Conservation (phyloP, 345 rosid genomes). For the Draba incana region DNA sequence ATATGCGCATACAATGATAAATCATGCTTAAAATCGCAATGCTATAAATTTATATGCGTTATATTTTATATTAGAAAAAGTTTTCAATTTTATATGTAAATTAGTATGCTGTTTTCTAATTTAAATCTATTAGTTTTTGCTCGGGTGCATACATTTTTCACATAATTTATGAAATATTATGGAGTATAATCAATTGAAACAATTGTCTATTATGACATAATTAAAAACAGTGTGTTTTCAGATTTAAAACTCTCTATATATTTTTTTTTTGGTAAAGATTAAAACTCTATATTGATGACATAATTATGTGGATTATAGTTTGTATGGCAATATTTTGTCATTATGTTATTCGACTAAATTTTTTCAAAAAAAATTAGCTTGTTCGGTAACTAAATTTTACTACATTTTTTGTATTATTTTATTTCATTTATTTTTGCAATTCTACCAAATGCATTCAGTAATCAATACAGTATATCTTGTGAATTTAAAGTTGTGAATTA, state of each 20-base stretch:
- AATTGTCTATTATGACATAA: background rate
- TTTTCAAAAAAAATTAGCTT: background rate
- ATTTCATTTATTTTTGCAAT: background rate
- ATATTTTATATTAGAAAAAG: no score
- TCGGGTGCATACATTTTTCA: no score
- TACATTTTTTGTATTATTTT: no score
- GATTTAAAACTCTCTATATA: background rate
- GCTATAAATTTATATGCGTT: no score
- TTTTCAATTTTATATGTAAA: no score
- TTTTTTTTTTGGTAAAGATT: background rate
- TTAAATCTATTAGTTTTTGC: no score
- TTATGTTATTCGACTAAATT: background rate
- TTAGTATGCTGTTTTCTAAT: no score
- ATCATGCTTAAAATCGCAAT: no score
- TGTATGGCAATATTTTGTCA: background rate
- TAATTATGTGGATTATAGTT: background rate
- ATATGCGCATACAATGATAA: no score
- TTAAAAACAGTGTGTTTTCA: background rate
- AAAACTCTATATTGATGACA: background rate
- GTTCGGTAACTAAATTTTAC: background rate
- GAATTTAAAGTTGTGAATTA: slow-evolving; percentile 12
- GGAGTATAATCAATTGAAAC: background rate
- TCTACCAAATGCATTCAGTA: background rate
- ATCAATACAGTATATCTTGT: background rate
- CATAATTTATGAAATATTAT: no score